Conservation (phyloP, 164 flowering plant species). For the Umbellularia californica region DNA sequence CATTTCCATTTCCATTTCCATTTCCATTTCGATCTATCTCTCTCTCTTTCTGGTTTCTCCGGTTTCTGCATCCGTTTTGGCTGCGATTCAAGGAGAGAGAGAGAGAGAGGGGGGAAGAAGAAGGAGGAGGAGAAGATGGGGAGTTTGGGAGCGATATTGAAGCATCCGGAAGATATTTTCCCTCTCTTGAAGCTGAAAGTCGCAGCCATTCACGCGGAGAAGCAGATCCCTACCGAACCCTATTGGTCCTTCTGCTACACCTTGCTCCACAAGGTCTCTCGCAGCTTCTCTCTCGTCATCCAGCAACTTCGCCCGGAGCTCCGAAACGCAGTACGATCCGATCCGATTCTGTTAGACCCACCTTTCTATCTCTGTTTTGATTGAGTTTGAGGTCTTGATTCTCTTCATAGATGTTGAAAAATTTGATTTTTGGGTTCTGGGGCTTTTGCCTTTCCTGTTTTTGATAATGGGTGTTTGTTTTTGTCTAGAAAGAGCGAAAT, state of each 20-base stretch:
- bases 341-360: no score
- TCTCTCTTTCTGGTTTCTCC: no score
- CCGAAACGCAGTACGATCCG: slow-evolving; percentile 62
- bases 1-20: no score
- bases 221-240: slow-evolving; percentile 76
- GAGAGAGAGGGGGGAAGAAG: not conserved
- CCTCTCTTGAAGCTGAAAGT: slow-evolving; percentile 77
- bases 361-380: no score
- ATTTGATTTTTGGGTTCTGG: no score
- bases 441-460: no score
- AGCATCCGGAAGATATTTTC: slow-evolving; percentile 70
- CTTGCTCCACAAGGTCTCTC: slow-evolving; percentile 86
- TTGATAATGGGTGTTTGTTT: no score
- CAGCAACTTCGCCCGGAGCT: slow-evolving; percentile 84
- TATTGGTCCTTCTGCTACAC: slow-evolving; percentile 89
- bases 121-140: slow-evolving; percentile 31
- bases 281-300: slow-evolving; percentile 82
- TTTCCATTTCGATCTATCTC: no score
- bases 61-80: no score
- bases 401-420: no score
- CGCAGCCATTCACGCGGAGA: slow-evolving; percentile 61
- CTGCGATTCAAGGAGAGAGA: not conserved
- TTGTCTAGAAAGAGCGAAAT: no score
- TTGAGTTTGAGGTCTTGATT: no score
- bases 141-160: slow-evolving; percentile 52